These are phyloP conservation scores for Botryotinia narcissicola DNA, from an alignment of 2,329 filamentous ascomycete genomes.

Conservation along the genomic window DNA sequence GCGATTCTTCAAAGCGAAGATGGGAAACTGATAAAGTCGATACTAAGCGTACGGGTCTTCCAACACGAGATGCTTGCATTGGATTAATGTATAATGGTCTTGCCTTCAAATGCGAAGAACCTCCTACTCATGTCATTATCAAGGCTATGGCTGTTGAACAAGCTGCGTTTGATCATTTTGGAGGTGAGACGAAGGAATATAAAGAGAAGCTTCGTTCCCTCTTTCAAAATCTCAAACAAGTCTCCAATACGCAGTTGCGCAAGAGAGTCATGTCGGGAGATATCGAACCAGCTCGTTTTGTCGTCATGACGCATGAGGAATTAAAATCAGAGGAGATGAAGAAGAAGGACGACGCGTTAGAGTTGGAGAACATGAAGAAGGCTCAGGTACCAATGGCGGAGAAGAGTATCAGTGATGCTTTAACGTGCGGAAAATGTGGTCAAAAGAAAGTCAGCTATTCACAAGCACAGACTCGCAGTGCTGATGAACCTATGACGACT, in stretches of 20 bases:
- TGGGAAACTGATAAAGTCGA: conserved; percentile 80
- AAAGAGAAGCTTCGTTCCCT: conserved; percentile 86
- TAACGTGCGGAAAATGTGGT: conserved; percentile 89
- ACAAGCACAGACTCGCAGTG: conserved; percentile 91
- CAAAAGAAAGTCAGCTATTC: conserved; percentile 94
- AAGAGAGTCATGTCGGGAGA: conserved; percentile 71
- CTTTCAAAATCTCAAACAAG: conserved; percentile 93
- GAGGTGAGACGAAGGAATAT: conserved; percentile 73
- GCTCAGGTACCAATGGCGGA: conserved; percentile 91
- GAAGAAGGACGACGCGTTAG: conserved; percentile 70
- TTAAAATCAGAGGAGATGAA: conserved; percentile 83
- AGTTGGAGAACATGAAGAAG: conserved; percentile 94
- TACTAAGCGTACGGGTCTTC: conserved; percentile 69
- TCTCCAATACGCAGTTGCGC: conserved; percentile 76
- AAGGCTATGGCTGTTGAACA: conserved; percentile 79
- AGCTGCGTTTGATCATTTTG: conserved; percentile 68
- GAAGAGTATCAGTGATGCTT: conserved; percentile 82
- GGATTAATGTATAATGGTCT: conserved; percentile 93
- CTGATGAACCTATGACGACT: conserved; percentile 88
- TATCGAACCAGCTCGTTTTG: conserved; percentile 70
- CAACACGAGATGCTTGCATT: conserved; percentile 77
- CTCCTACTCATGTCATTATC: conserved; percentile 68
- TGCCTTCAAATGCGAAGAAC: conserved; percentile 66
- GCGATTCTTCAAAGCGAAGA: conserved; percentile 74
- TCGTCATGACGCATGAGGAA: conserved; percentile 84